These are phyloP conservation scores for Cyphellophora attinorum DNA, from an alignment of 2,329 filamentous ascomycete species.

Conservation along the genomic window DNA sequence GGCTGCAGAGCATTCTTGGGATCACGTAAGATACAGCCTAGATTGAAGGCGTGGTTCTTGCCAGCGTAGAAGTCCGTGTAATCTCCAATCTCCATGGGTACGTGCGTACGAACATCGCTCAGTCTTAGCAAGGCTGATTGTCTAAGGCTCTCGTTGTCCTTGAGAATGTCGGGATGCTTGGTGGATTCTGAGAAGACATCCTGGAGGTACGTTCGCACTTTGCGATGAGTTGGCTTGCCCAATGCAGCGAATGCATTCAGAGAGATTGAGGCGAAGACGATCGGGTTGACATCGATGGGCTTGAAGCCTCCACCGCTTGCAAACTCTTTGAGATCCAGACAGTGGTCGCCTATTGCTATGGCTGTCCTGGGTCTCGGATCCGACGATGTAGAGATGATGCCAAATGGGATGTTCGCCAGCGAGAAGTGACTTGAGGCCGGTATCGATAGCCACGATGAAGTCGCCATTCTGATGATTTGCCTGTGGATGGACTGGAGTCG, in stretches of 20 bases:
- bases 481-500: no score
- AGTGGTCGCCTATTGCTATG: slow-evolving; percentile 63
- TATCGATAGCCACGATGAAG: slow-evolving; percentile 51
- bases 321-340: slow-evolving; percentile 59
- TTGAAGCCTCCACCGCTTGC: slow-evolving; percentile 50
- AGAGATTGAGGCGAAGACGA: slow-evolving; percentile 55
- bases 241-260: slow-evolving; percentile 67
- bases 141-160: slow-evolving; percentile 50
- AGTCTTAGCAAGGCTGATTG: slow-evolving; percentile 50
- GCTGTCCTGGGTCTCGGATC: slow-evolving; percentile 53
- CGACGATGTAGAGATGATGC: slow-evolving; percentile 60
- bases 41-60: slow-evolving; percentile 65
- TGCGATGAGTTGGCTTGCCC: slow-evolving; percentile 56
- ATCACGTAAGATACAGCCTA: slow-evolving; percentile 59
- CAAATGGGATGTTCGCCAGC: slow-evolving; percentile 72
- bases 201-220: slow-evolving; percentile 62
- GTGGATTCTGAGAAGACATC: slow-evolving; percentile 54
- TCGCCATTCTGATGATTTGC: slow-evolving; percentile 18
- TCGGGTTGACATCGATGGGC: slow-evolving; percentile 46
- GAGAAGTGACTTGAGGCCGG: slow-evolving; percentile 59
- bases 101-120: slow-evolving; percentile 51
- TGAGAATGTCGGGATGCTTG: slow-evolving; percentile 50
- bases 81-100: slow-evolving; percentile 71
- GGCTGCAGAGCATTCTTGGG: slow-evolving; percentile 64
- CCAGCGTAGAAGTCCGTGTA: slow-evolving; percentile 84